Base-by-base conservation (phyloP, 225 moss, liverwort and hornwort genomes). In the Lunularia cruciata region DNA sequence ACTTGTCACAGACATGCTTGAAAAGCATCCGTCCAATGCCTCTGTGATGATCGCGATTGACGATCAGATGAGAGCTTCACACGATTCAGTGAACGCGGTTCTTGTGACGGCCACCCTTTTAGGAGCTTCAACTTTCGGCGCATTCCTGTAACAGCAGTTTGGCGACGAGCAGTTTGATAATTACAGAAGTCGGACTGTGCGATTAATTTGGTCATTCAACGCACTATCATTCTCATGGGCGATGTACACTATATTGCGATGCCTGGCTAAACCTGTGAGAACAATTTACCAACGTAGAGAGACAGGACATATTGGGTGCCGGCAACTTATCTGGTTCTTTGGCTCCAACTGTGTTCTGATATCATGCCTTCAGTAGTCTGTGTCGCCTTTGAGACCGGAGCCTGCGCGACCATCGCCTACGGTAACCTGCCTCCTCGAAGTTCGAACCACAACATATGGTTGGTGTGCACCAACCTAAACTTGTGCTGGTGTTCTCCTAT, bases 191-290 rank as follows among this genome's bases (percentile, higher is more conserved):
- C 43, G 39, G 26, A 27, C 70, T 2, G 58, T 46, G 20, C 42
- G 43, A 36, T 18, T 43, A 19, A 58, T 71, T 43, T 71, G 70
- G 70, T 35, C 42, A 23, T 59, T 45, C 70, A 71, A 71, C 58
- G 42, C 45, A 13, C 35, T 71, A 40, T 71, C 70, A 12, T 71
- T 71, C 70, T 71, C 30, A 13, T 71, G 30, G 12, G 70, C 70
- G 14, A 46, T 71, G 16, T 71, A 71, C 56, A 71, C 70, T 18
- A 57, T 71, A 12, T 45, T 71, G 3, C 56, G 32, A 1, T 39
- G 36, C 3, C 27, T 62, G 62, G n/a, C n/a, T n/a, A n/a, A n/a
- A n/a, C n/a, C n/a, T n/a, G n/a, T n/a, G n/a, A n/a, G n/a, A n/a
- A n/a, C n/a, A n/a, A n/a, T n/a, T n/a, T n/a, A n/a, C n/a, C n/a